Percentiles rank a stretch among this genome's conserved stretches.
Evolutionary conservation across 177 flowering plant species (phyloP).

Genomic region (Vitis hybrid): DNA sequence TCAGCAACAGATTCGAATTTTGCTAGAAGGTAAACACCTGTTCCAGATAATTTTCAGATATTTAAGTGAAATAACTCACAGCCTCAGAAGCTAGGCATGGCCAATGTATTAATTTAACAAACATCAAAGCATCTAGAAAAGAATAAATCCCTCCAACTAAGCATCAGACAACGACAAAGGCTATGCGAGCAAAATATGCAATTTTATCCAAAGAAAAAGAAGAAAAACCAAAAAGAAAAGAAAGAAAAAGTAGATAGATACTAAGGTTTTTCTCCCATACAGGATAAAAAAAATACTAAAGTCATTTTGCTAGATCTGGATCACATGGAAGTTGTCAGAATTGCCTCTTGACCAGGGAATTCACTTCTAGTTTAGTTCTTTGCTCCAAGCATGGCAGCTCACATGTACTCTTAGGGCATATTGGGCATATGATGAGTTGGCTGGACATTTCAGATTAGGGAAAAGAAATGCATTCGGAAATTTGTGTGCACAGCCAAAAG

Average conservation of each 20-base stretch:
- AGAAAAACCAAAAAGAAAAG: neutral
- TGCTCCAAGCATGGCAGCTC: no score
- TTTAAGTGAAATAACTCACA: neutral
- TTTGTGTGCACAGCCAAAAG: neutral
- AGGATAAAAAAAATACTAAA: no score
- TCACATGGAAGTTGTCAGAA: no score
- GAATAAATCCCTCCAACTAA: no score
- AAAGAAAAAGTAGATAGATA: neutral
- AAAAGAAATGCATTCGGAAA: neutral
- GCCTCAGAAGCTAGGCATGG: neutral
- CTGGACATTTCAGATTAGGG: neutral
- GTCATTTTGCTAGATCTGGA: no score
- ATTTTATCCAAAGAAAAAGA: neutral
- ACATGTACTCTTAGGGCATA: neutral
- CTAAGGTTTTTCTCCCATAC: neutral
- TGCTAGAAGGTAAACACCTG: slow-evolving; percentile 51
- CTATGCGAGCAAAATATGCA: neutral
- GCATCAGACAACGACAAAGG: no score
- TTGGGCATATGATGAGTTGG: neutral
- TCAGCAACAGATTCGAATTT: slow-evolving; percentile 48
- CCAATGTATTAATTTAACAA: no score
- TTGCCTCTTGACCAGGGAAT: no score
- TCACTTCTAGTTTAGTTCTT: no score
- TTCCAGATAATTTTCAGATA: neutral
- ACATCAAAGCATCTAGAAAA: no score